Percentiles rank a stretch among this genome's conserved stretches.
Conservation (phyloP, 805 yeast genomes). For the Hyphopichia homilentoma region DNA sequence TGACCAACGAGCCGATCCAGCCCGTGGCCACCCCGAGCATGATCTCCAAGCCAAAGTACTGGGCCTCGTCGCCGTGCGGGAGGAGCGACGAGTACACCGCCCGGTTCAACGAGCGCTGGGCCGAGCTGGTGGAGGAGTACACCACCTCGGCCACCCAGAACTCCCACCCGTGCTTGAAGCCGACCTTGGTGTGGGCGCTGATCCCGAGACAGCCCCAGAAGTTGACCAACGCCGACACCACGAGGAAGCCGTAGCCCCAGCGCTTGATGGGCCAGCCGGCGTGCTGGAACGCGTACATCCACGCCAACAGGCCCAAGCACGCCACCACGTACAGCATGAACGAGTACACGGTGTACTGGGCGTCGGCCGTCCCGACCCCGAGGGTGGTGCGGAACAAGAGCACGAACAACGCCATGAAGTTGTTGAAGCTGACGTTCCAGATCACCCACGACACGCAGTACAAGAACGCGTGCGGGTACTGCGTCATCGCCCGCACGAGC, state of each 20-base stretch:
- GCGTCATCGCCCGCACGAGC: slow-evolving; percentile 19
- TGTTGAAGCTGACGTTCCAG: slow-evolving; percentile 36
- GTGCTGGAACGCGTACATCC: slow-evolving; percentile 35
- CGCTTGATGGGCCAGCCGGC: slow-evolving; percentile 20
- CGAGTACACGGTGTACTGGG: slow-evolving; percentile 36
- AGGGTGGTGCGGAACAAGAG: slow-evolving; percentile 36
- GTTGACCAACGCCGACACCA: slow-evolving; percentile 27
- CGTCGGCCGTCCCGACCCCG: slow-evolving; percentile 34
- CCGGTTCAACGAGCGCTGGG: slow-evolving; percentile 34
- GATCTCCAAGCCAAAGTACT: slow-evolving; percentile 39
- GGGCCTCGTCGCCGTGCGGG: slow-evolving; percentile 41
- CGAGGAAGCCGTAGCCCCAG: slow-evolving; percentile 34
- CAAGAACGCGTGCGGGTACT: slow-evolving; percentile 31
- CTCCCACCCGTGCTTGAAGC: slow-evolving; percentile 41
- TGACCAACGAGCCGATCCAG: slow-evolving; percentile 38
- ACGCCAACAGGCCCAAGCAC: slow-evolving; percentile 28
- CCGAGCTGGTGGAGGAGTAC: slow-evolving; percentile 30
- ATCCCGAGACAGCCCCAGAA: slow-evolving; percentile 40
- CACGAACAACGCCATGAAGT: slow-evolving; percentile 32
- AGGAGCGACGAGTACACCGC: slow-evolving; percentile 32
- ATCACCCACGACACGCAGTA: slow-evolving; percentile 39
- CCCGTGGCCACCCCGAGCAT: slow-evolving; percentile 39
- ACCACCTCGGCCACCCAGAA: slow-evolving; percentile 39
- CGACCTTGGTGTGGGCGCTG: slow-evolving; percentile 19
- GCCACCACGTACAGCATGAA: slow-evolving; percentile 34